phyloP scores from a whole-genome alignment of 129 eudicot species.

The Cynara cardunculus region DNA sequence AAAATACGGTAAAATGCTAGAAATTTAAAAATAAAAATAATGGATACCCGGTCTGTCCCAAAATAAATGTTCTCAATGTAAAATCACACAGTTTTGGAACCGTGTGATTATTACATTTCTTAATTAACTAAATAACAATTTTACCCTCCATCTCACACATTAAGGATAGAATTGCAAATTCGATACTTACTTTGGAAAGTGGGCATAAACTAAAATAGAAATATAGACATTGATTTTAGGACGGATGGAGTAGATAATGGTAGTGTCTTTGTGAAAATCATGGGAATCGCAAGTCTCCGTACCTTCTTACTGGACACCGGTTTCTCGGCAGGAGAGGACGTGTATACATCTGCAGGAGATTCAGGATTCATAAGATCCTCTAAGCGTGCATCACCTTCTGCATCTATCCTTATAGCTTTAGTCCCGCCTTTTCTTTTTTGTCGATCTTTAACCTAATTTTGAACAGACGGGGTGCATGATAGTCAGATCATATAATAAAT shows the following conservation, averaged over 20 bases:
- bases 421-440: slow-evolving; percentile 71
- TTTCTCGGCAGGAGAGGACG: slow-evolving; percentile 54
- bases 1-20: neutral
- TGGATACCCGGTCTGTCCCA: neutral
- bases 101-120: neutral
- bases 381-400: slow-evolving; percentile 87
- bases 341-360: slow-evolving; percentile 43
- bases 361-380: slow-evolving; percentile 66
- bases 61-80: neutral
- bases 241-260: neutral
- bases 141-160: neutral
- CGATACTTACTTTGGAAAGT: too few species aligned
- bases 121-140: neutral
- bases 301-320: slow-evolving; percentile 68
- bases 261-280: neutral
- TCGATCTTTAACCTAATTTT: slow-evolving; percentile 69
- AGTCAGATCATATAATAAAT: neutral
- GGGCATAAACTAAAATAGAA: neutral
- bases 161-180: neutral
- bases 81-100: neutral
- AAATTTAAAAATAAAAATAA: neutral
- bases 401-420: slow-evolving; percentile 80
- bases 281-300: neutral
- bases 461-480: neutral
- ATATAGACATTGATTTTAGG: neutral